Conservation (phyloP, 2,329 filamentous ascomycete genomes). For the Cladosporium sp. region DNA sequence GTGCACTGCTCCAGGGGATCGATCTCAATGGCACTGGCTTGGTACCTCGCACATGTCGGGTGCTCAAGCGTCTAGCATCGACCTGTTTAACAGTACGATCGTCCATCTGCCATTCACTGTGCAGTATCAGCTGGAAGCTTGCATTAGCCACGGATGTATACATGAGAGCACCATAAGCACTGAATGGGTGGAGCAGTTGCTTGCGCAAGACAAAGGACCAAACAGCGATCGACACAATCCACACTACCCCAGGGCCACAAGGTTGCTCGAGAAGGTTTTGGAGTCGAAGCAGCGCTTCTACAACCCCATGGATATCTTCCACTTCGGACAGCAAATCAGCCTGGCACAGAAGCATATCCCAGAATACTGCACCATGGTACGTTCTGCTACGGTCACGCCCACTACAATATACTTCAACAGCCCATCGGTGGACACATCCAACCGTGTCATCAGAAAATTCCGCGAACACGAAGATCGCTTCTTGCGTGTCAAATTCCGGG, state of each 20-base stretch:
- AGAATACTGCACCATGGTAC: constrained; percentile 70
- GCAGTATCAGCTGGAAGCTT: constrained; percentile 89
- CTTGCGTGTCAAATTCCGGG: constrained; percentile 83
- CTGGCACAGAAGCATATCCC: constrained; percentile 46
- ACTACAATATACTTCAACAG: constrained; percentile 77
- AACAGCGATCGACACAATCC: neutral
- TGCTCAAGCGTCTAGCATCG: neutral
- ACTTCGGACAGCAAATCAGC: constrained; percentile 42
- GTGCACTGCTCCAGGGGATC: neutral
- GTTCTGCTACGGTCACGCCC: constrained; percentile 79
- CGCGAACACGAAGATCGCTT: constrained; percentile 72
- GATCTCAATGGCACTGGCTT: constrained; percentile 13
- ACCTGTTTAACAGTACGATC: constrained; percentile 3
- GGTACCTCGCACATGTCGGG: neutral
- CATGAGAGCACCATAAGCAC: constrained; percentile 64
- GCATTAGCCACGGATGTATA: constrained; percentile 75
- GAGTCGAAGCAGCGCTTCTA: constrained; percentile 63
- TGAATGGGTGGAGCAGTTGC: constrained; percentile 1
- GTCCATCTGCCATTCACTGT: constrained; percentile 60
- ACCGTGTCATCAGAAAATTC: constrained; percentile 78
- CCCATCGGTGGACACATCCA: constrained; percentile 80
- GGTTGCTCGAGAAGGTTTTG: constrained; percentile 72
- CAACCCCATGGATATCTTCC: constrained; percentile 73
- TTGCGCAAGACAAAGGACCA: neutral
- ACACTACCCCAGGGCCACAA: constrained; percentile 49